Base-by-base conservation (phyloP, 2,329 filamentous ascomycete genomes). In the Fusarium lateritium region DNA sequence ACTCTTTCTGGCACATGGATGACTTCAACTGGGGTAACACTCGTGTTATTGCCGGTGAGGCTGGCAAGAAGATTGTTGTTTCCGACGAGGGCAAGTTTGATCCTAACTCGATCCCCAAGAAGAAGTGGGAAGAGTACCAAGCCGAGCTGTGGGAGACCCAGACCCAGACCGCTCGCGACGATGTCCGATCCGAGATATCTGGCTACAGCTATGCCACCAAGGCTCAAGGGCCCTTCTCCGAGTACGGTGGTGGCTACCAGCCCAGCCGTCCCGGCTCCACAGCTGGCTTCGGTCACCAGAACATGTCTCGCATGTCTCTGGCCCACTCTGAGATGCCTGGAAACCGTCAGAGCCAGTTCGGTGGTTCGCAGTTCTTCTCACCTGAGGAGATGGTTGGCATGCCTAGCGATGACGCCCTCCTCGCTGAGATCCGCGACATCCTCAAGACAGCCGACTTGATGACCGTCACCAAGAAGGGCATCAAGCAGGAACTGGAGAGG, bases 1-100 rank as follows among this genome's bases (percentile, higher is more conserved):
- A 98, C 80, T 87, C 95, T 50, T 99, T 99, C 88, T 99, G 96
- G 96, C 89, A 98, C 83, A 98, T 98, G 96, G 96, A 99, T 80
- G 96, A 99, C 82, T 99, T 99, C 88, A 93, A 92, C 75, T 99
- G 96, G 96, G 96, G 96, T 82, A 99, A 98, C 82, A 99, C 96
- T 40, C 95, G 96, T 89, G 89, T 99, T 60, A 94, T 99, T 69
- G 96, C 93, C 9, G 96, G 96, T 78, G 96, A 99, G 79, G 91
- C 91, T 79, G 96, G 96, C 69, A 91, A 94, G 79, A 95, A 98
- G 85, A 84, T 98, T 66, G 89, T 99, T 73, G 91, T 99, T 71
- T 93, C 94, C 2, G 96, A 99, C 79, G 96, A 99, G 83, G 96
- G 96, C 84, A 98, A 97, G 80, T 99, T 98, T 77, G 96, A 99